These are phyloP conservation scores for Cordyceps farinosa DNA, from an alignment of 2,329 filamentous ascomycete species.

Conservation along the genomic window DNA sequence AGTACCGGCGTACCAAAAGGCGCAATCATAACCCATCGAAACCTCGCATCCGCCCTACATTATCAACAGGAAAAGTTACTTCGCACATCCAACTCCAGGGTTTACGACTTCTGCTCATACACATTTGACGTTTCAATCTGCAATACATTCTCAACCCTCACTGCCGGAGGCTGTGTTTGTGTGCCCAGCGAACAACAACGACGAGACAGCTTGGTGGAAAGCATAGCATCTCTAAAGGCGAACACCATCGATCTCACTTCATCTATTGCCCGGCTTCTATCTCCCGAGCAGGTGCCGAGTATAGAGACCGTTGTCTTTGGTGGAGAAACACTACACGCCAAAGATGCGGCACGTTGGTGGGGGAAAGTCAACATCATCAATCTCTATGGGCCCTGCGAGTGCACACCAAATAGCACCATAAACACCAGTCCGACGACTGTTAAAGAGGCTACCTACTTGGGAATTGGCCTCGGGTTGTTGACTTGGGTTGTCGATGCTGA, in stretches of 20 bases:
- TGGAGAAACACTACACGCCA: not conserved
- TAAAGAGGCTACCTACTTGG: not conserved
- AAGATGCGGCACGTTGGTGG: not conserved
- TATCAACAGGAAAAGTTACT: not conserved
- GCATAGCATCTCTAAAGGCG: not conserved
- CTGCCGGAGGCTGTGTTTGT: not conserved
- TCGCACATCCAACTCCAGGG: not conserved
- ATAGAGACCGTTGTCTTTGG: not conserved
- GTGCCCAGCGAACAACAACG: not conserved
- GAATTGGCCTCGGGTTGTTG: not conserved
- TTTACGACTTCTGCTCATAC: not conserved
- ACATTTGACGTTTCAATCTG: not conserved
- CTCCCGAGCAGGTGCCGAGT: not conserved
- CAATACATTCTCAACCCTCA: not conserved
- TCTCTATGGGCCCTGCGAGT: not conserved
- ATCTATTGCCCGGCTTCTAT: not conserved
- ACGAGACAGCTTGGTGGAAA: not conserved
- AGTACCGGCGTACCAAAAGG: slow-evolving; percentile 1
- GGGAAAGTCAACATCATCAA: not conserved
- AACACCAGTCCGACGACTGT: not conserved
- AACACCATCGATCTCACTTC: not conserved
- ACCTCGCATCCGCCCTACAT: not conserved
- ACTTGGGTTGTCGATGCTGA: slow-evolving; percentile 2
- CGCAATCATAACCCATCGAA: not conserved
- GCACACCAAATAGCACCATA: not conserved